phyloP scores from a whole-genome alignment of 116 monocot genomes.

The Cymodocea nodosa region DNA sequence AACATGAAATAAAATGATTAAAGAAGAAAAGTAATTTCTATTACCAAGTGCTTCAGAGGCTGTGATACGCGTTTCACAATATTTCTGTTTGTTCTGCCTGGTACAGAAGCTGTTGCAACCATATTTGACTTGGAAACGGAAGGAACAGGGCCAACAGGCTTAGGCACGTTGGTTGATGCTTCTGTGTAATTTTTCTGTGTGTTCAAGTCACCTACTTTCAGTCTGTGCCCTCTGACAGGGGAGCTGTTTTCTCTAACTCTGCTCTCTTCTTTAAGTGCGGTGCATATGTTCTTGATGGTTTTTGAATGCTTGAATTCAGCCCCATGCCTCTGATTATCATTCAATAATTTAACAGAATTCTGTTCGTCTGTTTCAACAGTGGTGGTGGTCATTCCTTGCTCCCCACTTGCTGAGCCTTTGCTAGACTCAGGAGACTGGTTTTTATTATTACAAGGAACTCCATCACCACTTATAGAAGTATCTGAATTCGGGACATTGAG shows the following conservation, averaged over 20 bases:
- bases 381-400: conserved; percentile 2
- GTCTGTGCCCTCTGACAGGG: conserved; percentile 41
- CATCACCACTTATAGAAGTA: conserved; percentile 26
- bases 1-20: not conserved
- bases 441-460: conserved; percentile 5
- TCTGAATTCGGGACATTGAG: conserved; percentile 21
- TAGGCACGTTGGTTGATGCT: conserved; percentile 26
- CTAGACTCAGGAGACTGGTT: conserved; percentile 6
- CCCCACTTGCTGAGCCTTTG: conserved; percentile 1
- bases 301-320: conserved; percentile 44
- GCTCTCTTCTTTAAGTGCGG: conserved; percentile 43
- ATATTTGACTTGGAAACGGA: conserved; percentile 49
- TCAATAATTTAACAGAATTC: conserved; percentile 15
- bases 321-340: conserved; percentile 20
- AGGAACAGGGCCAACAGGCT: conserved; percentile 24
- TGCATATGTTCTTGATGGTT: conserved; percentile 36
- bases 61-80: conserved; percentile 25
- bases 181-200: conserved; percentile 22
- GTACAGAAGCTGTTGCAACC: conserved; percentile 15
- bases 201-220: conserved; percentile 12
- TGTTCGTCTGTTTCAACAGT: conserved; percentile 19
- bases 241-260: conserved; percentile 60
- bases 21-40: not conserved
- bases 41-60: conserved; percentile 48
- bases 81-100: conserved; percentile 19